Conservation (phyloP, 495 filamentous ascomycete genomes). For the Talaromyces nanjingensis region DNA sequence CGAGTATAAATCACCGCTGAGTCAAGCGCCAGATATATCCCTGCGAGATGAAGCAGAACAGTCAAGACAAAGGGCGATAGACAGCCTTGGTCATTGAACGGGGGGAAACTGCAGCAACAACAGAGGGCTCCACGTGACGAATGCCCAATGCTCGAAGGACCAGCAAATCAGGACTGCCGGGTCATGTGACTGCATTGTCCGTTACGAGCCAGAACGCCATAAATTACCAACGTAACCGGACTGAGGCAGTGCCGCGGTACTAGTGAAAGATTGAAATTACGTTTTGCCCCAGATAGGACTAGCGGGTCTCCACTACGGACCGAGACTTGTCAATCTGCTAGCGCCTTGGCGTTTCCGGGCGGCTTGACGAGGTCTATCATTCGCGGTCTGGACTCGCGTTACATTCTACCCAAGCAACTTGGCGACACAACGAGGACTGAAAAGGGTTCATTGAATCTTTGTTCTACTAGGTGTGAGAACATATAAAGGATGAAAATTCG, state of each 20-base stretch:
- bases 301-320: constrained; percentile 1
- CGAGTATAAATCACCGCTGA: not conserved
- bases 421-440: not conserved
- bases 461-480: too few relatives aligned
- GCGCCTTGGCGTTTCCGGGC: not conserved
- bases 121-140: constrained; percentile 3
- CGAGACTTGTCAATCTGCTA: constrained; percentile 1
- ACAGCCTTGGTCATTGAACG: not conserved
- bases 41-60: not conserved
- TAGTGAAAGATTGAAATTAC: not conserved
- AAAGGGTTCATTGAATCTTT: not conserved
- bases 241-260: not conserved
- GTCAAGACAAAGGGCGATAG: not conserved
- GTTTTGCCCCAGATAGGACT: not conserved
- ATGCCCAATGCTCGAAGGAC: constrained; percentile 5
- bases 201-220: not conserved
- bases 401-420: not conserved
- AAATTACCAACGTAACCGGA: constrained; percentile 2
- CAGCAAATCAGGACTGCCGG: not conserved
- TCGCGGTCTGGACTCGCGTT: not conserved
- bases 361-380: not conserved
- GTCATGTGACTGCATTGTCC: not conserved
- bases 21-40: not conserved
- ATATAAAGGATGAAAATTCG: not conserved
- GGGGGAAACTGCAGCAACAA: not conserved